These are phyloP conservation scores for Clitopilus hobsonii DNA, from an alignment of 768 basidiomycete genomes.

Conservation along the genomic window DNA sequence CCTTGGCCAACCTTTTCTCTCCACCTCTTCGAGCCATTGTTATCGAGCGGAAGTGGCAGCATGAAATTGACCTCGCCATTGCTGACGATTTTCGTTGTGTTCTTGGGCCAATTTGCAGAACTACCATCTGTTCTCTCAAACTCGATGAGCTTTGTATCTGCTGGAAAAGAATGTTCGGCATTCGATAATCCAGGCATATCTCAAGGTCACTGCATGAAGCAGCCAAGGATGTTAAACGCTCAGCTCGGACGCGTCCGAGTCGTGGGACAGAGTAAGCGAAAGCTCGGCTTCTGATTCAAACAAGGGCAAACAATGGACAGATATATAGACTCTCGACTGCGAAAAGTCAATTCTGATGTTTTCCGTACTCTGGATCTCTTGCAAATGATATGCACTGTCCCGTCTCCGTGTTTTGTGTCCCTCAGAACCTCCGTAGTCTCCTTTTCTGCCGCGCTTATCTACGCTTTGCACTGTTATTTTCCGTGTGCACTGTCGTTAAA, in stretches of 20 bases:
- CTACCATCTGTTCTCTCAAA: constrained; percentile 64
- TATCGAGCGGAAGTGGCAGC: constrained; percentile 47
- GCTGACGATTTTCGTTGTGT: constrained; percentile 49
- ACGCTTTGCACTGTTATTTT: constrained; percentile 41
- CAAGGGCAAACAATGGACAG: constrained; percentile 2
- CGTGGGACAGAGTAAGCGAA: too few relatives aligned
- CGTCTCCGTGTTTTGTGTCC: background rate
- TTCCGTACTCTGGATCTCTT: background rate
- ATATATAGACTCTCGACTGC: too few relatives aligned
- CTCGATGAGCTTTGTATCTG: constrained; percentile 49
- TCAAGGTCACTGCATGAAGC: background rate
- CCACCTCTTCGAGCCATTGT: constrained; percentile 56
- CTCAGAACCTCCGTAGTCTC: background rate
- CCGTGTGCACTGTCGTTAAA: constrained; percentile 62
- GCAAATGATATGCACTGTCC: background rate
- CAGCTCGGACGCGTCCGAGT: background rate
- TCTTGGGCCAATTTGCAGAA: constrained; percentile 46
- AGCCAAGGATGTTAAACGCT: constrained; percentile 2
- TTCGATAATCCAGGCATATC: background rate
- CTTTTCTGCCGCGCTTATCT: constrained; percentile 51
- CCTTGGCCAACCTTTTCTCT: constrained; percentile 37
- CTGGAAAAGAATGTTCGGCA: constrained; percentile 24
- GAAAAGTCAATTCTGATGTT: too few relatives aligned
- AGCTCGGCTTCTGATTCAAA: background rate
- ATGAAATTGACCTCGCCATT: constrained; percentile 74